These are phyloP conservation scores for Leccinum subfulvum DNA, from an alignment of 1,284 basidiomycete genomes.

Conservation along the genomic window DNA sequence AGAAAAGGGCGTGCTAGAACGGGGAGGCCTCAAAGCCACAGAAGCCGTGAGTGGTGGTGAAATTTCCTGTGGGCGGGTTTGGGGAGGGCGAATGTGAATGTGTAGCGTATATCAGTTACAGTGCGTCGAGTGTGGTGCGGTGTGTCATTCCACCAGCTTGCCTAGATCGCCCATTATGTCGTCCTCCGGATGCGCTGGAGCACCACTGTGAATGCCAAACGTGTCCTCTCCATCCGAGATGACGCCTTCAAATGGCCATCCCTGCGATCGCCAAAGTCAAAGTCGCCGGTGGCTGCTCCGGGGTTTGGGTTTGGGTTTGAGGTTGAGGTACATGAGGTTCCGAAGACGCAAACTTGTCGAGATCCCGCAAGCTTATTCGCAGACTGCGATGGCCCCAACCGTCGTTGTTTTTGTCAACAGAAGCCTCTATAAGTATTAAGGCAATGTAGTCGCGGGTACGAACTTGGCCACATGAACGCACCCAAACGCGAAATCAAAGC, in stretches of 20 bases:
- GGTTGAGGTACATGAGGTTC: too few species aligned
- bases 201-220: slow-evolving; percentile 24
- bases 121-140: not conserved
- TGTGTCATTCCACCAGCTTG: slow-evolving; percentile 44
- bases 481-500: not conserved
- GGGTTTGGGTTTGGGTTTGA: too few species aligned
- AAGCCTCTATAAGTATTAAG: too few species aligned
- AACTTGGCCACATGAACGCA: not conserved
- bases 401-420: too few species aligned
- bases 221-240: slow-evolving; percentile 38
- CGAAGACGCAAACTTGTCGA: too few species aligned
- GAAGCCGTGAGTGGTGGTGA: too few species aligned
- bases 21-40: slow-evolving; percentile 6
- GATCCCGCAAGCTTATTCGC: too few species aligned
- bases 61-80: slow-evolving; percentile 1
- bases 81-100: slow-evolving; percentile 12
- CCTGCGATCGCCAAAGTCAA: slow-evolving; percentile 59
- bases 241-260: slow-evolving; percentile 32
- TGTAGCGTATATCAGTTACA: slow-evolving; percentile 3
- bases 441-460: too few species aligned
- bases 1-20: slow-evolving; percentile 12
- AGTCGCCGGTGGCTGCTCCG: slow-evolving; percentile 37
- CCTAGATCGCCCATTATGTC: slow-evolving; percentile 67
- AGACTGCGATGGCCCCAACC: too few species aligned
- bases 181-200: slow-evolving; percentile 39